Evolutionary conservation across 768 basidiomycete species (phyloP).

Genomic region (Naematelia encephala): DNA sequence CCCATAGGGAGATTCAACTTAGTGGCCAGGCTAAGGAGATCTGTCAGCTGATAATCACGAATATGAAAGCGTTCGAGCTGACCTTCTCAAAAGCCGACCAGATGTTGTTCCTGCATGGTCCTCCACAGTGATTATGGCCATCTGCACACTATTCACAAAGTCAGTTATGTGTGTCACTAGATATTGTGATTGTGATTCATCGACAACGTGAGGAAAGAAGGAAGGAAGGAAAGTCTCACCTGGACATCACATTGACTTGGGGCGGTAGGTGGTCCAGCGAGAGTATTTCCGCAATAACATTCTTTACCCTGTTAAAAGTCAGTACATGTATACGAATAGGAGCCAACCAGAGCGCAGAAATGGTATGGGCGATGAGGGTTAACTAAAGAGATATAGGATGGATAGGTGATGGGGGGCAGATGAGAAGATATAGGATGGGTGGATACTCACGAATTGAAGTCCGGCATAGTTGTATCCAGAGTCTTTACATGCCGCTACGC

Average conservation of each 20-base stretch:
- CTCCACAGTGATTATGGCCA: slow-evolving; percentile 23
- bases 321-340: too few relatives aligned
- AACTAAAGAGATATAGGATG: too few relatives aligned
- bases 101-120: slow-evolving; percentile 29
- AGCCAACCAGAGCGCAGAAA: too few relatives aligned
- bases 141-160: slow-evolving; percentile 19
- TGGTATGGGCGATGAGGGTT: too few relatives aligned
- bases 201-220: too few relatives aligned
- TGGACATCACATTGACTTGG: slow-evolving; percentile 15
- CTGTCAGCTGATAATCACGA: too few relatives aligned
- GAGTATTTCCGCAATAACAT: slow-evolving; percentile 21
- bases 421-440: too few relatives aligned
- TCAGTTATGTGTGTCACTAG: background rate
- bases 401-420: too few relatives aligned
- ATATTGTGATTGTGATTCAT: too few relatives aligned
- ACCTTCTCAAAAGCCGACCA: slow-evolving; percentile 24
- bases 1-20: too few relatives aligned
- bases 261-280: slow-evolving; percentile 16
- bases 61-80: too few relatives aligned
- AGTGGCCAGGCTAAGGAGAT: too few relatives aligned
- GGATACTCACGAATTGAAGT: slow-evolving; percentile 25
- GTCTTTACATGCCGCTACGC: slow-evolving; percentile 16
- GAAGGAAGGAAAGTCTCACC: slow-evolving; percentile 7
- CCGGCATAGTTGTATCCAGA: slow-evolving; percentile 21
- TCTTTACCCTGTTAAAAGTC: slow-evolving; percentile 12